Base-by-base conservation (phyloP, 2,329 filamentous ascomycete species). In the Sarocladiaceae sp. region DNA sequence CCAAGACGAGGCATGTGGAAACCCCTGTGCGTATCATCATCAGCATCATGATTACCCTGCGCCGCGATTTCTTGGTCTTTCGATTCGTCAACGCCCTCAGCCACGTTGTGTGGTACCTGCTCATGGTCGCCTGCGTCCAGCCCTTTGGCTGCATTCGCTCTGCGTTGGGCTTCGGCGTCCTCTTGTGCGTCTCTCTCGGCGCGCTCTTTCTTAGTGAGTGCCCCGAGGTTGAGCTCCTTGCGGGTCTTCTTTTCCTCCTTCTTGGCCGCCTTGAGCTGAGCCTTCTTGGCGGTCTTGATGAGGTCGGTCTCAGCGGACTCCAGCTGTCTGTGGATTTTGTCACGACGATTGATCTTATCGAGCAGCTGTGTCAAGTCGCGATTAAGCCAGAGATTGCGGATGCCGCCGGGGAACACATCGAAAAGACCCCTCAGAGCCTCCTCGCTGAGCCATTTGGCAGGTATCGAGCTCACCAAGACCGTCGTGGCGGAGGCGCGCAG, bases 341-440 rank as follows among this genome's bases (percentile, higher is more conserved):
- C 80, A 34, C 93, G 78, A 50, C 80, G 69, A 40, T 86, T 77
- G 35, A 97, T 85, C 60, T 97, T 97, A 49, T 90, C 84, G 37
- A 87, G 76, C 10, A 98, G 74, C 7, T 83, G 76, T 33, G 90
- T 87, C 52, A 88, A 83, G 58, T 98, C 87, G 49, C 91, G 80
- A 48, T 96, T 98, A 55, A 98, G 82, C 90, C 91, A 98, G 37
- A 98, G 86, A 53, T 97, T 97, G 48, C 88, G 80, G 57, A 98
- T 84, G 23, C 93, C 93, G 16, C 93, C 93, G 0, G 93, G 93
- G 54, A 96, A 97, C 1, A 97, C 90, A 60, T 98, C 93, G 56
- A 94, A 98, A 0, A 98, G 72, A 0, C 84, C 85, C 47, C 81
- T 76, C 4, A 98, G 73, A 1, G 88, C 87, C 34, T 95, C 82